Evolutionary conservation across 2,329 filamentous ascomycete species (phyloP).

Genomic region (Fusarium equiseti): DNA sequence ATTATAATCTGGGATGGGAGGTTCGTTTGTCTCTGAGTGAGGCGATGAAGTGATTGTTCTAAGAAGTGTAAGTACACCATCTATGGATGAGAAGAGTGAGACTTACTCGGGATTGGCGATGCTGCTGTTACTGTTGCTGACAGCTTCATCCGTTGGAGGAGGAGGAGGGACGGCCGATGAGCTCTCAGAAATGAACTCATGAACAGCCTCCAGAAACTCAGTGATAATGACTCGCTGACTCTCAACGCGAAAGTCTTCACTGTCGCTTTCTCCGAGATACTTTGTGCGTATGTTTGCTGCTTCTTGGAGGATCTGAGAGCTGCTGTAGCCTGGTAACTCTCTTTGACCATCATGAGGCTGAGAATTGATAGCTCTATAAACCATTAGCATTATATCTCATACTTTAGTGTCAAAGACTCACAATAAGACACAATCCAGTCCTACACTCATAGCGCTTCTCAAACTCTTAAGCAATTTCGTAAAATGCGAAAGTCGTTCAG

Average conservation of each 20-base stretch:
- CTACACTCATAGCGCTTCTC: constrained; percentile 44
- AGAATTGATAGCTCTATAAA: constrained; percentile 39
- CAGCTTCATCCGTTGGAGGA: constrained; percentile 20
- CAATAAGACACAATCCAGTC: constrained; percentile 41
- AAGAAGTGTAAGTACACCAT: rapidly evolving
- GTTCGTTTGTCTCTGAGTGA: constrained; percentile 40
- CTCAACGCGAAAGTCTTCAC: constrained; percentile 39
- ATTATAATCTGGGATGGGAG: constrained; percentile 45
- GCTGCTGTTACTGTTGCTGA: constrained; percentile 23
- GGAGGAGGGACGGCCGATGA: constrained; percentile 27
- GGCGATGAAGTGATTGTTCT: constrained; percentile 43
- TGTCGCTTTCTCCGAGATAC: constrained; percentile 33
- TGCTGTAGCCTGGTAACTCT: constrained; percentile 47
- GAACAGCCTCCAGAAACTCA: constrained; percentile 44
- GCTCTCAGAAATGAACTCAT: constrained; percentile 42
- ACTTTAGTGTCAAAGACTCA: not conserved
- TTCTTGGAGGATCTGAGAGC: constrained; percentile 47
- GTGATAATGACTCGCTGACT: constrained; percentile 30
- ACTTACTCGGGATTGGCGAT: constrained; percentile 31
- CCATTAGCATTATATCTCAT: constrained; percentile 11
- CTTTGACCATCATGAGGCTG: constrained; percentile 31
- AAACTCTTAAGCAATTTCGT: constrained; percentile 35
- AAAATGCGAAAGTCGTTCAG: constrained; percentile 40
- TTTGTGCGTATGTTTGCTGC: constrained; percentile 37
- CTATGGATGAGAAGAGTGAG: rapidly evolving